phyloP scores from a whole-genome alignment of 1,284 basidiomycete species.

The Testicularia cyperi region DNA sequence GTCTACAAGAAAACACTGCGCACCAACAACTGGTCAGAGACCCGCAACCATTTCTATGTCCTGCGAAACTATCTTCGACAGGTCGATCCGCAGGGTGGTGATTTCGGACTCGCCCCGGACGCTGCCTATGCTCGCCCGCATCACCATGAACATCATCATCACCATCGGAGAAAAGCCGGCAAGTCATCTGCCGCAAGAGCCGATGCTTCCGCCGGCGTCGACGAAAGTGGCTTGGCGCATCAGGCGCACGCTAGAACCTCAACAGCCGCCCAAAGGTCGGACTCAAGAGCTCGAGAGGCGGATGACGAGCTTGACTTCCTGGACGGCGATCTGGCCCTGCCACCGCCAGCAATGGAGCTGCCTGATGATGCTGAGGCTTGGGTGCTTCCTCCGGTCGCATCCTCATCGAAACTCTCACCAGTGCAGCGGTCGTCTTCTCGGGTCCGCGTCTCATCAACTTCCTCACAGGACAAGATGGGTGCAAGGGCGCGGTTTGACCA shows the following conservation, averaged over 20 bases:
- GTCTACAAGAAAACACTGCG: slow-evolving; percentile 26
- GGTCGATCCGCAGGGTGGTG: slow-evolving; percentile 47
- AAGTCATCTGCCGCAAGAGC: too few species aligned
- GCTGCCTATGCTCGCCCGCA: slow-evolving; percentile 13
- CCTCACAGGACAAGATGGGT: too few species aligned
- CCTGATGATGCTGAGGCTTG: too few species aligned
- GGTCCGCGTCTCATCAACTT: too few species aligned
- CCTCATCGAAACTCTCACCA: too few species aligned
- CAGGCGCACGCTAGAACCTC: too few species aligned
- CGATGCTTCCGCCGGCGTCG: too few species aligned
- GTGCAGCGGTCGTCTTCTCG: too few species aligned
- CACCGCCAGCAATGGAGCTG: slow-evolving; percentile 49
- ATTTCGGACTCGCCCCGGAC: slow-evolving; percentile 38
- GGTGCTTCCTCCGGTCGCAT: too few species aligned
- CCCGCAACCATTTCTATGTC: slow-evolving; percentile 46
- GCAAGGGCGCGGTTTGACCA: slow-evolving; percentile 5
- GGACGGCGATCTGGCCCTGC: slow-evolving; percentile 49
- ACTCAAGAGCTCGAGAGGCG: neutral
- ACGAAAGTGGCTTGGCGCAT: too few species aligned
- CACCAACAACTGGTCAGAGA: slow-evolving; percentile 32
- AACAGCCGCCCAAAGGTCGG: too few species aligned
- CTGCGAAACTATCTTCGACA: slow-evolving; percentile 50
- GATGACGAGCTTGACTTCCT: slow-evolving; percentile 27
- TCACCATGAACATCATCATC: slow-evolving; percentile 13
- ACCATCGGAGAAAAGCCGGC: slow-evolving; percentile 6